Conservation (phyloP, 768 basidiomycete species). For the Tulasnella sp. region DNA sequence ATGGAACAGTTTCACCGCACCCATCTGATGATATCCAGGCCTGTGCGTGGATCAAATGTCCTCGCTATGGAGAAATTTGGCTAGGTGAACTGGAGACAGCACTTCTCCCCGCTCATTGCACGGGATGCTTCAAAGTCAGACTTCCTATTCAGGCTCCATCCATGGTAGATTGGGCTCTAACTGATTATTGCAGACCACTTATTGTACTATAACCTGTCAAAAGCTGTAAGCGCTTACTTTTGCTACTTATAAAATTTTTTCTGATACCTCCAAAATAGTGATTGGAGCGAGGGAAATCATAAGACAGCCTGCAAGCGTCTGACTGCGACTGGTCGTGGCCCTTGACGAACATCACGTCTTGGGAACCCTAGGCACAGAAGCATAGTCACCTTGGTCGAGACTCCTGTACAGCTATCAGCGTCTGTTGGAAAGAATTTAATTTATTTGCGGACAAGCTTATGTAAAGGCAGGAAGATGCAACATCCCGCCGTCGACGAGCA, state of each 20-base stretch:
- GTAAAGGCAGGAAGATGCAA: too few relatives aligned
- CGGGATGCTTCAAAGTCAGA: not conserved
- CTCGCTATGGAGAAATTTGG: not conserved
- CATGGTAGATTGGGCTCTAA: not conserved
- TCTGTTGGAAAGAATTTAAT: too few relatives aligned
- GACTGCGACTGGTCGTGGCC: not conserved
- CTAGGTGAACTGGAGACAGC: not conserved
- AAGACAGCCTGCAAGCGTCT: not conserved
- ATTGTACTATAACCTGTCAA: not conserved
- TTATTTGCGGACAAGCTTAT: too few relatives aligned
- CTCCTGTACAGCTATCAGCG: too few relatives aligned
- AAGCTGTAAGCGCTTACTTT: not conserved
- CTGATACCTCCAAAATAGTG: not conserved
- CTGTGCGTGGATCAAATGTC: not conserved
- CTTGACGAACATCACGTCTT: not conserved
- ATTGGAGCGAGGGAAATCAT: not conserved
- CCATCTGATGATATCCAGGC: not conserved
- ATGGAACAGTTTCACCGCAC: not conserved
- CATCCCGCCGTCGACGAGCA: too few relatives aligned
- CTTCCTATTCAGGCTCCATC: not conserved
- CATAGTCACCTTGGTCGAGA: too few relatives aligned
- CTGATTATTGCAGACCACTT: not conserved
- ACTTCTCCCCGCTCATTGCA: not conserved
- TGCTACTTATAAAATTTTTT: not conserved
- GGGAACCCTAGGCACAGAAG: too few relatives aligned